Evolutionary conservation across 768 basidiomycete genomes (phyloP), one percentile per base, ranked within the genome.

Genomic region (Hericium rajendrae): DNA sequence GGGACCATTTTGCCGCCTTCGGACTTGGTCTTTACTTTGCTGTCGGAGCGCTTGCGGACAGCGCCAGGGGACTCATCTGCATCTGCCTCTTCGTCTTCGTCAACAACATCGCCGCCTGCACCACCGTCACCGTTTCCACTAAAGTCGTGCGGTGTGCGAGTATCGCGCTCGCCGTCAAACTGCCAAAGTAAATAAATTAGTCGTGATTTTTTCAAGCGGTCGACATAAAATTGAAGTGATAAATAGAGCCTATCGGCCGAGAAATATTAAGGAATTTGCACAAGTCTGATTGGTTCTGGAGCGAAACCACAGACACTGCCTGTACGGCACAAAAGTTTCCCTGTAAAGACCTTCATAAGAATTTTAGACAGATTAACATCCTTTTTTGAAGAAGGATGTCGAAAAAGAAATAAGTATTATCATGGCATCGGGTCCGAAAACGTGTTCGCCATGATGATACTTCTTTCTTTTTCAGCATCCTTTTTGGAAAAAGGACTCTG

Each of bases 151-250:
- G 79, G 79, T 1, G 74, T 72, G 57, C 75, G 74, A 0, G 72
- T 69, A 60, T 82, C 80, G 57, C 73, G 72, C 55, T 81, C 79
- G 28, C 79, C 79, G 38, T 77, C 75, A 53, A 79, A 80, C 79
- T 81, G 24, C n/a, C n/a, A 13, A 28, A 43, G 22, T 2, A 22
- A 22, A 22, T 22, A 22, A 22, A 22, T 22, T 22, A 22, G 22
- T 22, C 22, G 22, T 22, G 22, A 22, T 22, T 22, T 22, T 22
- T 22, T 22, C 22, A 22, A 22, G 22, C 1, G 51, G 2, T 37
- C 32, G 46, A 50, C 38, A 32, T 6, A 26, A 51, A 26, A 26
- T 26, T 26, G 5, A 49, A 24, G 54, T 52, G 56, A 55, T 55
- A 38, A 55, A 48, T 32, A 32, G 32, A 10, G 9, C 6, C 32